phyloP scores from a whole-genome alignment of 192 early-diverging fungal species.

The Dissophora ornata region DNA sequence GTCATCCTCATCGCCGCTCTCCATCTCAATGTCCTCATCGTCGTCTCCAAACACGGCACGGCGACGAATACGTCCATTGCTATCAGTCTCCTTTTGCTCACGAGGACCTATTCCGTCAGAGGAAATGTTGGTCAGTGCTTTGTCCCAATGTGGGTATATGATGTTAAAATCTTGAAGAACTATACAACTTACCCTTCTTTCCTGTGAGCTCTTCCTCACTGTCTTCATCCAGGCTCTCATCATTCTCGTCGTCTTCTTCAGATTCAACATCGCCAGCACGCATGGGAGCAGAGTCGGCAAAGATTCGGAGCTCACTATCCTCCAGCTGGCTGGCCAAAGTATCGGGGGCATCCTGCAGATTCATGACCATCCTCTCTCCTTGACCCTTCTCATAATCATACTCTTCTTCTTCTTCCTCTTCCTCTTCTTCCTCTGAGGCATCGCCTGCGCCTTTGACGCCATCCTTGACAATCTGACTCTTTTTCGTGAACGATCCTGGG shows the following conservation, averaged over 20 bases:
- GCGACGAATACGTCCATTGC: conserved; percentile 61
- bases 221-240: conserved; percentile 56
- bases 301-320: conserved; percentile 75
- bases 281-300: conserved; percentile 71
- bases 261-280: conserved; percentile 55
- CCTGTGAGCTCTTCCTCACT: conserved; percentile 58
- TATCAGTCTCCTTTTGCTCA: conserved; percentile 44
- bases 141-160: no score
- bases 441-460: conserved; percentile 52
- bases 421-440: conserved; percentile 34
- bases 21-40: conserved; percentile 63
- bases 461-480: conserved; percentile 58
- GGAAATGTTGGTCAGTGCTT: no score
- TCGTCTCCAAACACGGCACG: conserved; percentile 74
- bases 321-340: conserved; percentile 80
- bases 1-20: conserved; percentile 53
- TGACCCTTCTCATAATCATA: conserved; percentile 66
- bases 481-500: conserved; percentile 82
- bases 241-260: conserved; percentile 55
- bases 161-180: no score
- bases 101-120: conserved; percentile 28
- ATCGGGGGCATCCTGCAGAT: conserved; percentile 85
- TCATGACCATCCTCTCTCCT: conserved; percentile 94
- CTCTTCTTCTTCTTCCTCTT: conserved; percentile 53
- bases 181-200: conserved; percentile 56